Evolutionary conservation across 441 rosid species (phyloP).

Genomic region (Corymbia citriodora): DNA sequence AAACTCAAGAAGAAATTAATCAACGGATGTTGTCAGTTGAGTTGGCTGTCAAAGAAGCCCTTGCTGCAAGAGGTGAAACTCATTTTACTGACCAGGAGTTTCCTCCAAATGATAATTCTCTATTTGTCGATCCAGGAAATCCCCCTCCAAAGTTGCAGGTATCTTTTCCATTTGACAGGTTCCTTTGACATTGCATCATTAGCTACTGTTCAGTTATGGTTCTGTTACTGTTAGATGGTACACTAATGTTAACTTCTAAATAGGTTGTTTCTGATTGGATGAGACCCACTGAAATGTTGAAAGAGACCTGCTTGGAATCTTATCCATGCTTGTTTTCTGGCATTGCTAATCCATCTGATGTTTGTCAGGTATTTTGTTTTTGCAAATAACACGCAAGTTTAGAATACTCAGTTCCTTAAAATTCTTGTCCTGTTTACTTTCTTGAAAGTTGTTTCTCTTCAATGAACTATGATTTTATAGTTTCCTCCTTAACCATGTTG

Average conservation of each 20-base stretch:
- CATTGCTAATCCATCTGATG: constrained; percentile 96
- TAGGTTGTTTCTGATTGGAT: constrained; percentile 99
- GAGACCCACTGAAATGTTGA: constrained; percentile 88
- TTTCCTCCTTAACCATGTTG: not conserved
- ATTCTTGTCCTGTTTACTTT: constrained; percentile 4
- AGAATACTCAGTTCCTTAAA: not conserved
- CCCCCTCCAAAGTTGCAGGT: constrained; percentile 96
- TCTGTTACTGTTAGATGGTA: not conserved
- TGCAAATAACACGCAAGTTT: not conserved
- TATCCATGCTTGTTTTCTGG: constrained; percentile 93
- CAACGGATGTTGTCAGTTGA: constrained; percentile 98
- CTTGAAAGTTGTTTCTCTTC: not conserved
- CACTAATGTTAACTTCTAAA: not conserved
- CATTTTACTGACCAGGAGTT: constrained; percentile 97
- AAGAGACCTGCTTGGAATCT: constrained; percentile 53
- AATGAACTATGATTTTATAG: not conserved
- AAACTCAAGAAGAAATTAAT: constrained; percentile 93
- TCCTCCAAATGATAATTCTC: constrained; percentile 94
- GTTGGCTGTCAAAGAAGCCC: constrained; percentile 97
- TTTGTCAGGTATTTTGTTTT: constrained; percentile 81
- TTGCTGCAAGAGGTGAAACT: constrained; percentile 79
- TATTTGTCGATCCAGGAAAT: constrained; percentile 76
- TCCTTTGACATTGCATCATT: not conserved
- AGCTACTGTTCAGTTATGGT: not conserved
- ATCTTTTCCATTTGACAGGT: constrained; percentile 8